A percentile compares a stretch with the other conserved stretches of the same genome.
phyloP scores from a whole-genome alignment of 2,329 filamentous ascomycete species.

The Bipolaris oryzae region DNA sequence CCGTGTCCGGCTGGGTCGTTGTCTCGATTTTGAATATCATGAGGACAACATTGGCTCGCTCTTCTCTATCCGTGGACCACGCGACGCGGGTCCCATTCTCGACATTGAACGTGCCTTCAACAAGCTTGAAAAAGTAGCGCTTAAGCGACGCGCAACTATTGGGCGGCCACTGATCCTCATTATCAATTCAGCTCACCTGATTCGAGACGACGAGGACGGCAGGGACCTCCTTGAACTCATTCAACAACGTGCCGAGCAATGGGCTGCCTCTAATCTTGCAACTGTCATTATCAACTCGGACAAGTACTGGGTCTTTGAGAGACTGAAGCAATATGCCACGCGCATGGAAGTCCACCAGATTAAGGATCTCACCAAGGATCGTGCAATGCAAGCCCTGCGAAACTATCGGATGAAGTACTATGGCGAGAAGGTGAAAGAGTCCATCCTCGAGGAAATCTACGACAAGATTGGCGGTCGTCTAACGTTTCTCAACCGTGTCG shows the following conservation, averaged over 20 bases:
- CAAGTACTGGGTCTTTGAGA: constrained; percentile 98
- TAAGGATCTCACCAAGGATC: constrained; percentile 76
- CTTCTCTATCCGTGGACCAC: constrained; percentile 90
- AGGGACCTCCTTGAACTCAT: constrained; percentile 90
- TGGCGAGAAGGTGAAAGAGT: constrained; percentile 61
- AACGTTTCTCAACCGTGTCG: constrained; percentile 86
- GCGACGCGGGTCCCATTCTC: constrained; percentile 87
- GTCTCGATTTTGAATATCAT: constrained; percentile 94
- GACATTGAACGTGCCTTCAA: constrained; percentile 98
- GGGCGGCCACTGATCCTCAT: constrained; percentile 84
- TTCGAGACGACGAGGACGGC: constrained; percentile 92
- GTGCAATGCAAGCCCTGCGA: constrained; percentile 76
- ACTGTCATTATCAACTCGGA: constrained; percentile 95
- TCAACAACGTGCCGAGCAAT: constrained; percentile 93
- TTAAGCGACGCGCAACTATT: constrained; percentile 67
- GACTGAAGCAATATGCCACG: constrained; percentile 88
- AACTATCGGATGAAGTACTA: constrained; percentile 84
- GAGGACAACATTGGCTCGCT: constrained; percentile 97
- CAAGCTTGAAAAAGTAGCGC: constrained; percentile 94
- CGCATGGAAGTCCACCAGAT: constrained; percentile 94
- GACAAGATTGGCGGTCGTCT: constrained; percentile 84
- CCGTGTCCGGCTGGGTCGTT: constrained; percentile 87
- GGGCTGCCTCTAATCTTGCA: constrained; percentile 89
- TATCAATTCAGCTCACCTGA: constrained; percentile 89
- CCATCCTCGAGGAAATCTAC: constrained; percentile 77